Base-by-base conservation (phyloP, 768 basidiomycete species). In the Leccinum rimulosum region DNA sequence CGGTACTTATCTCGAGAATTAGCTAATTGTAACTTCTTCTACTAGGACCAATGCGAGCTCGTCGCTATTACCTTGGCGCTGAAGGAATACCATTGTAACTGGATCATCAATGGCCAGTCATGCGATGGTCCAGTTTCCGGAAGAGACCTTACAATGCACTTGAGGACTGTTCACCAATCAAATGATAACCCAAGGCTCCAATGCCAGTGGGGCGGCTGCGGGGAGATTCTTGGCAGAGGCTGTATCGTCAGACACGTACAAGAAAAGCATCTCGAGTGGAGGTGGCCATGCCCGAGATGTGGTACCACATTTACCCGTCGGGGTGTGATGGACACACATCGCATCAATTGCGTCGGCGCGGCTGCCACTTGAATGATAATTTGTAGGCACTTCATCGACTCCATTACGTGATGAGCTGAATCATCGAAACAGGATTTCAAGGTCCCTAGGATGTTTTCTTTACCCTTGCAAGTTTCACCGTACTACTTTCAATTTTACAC, bases 231-330 rank as follows among this genome's bases (percentile, higher is more conserved):
- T 4, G 64, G 9, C 6, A 66, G 11, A 9, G 64, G 57, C 0
- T 61, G 59, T 6, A 45, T 72, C 19, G 54, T 61, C 5, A 47
- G 72, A 1, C 70, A 72, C 25, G 55, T 73, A 3, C 57, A 68
- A 40, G 70, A 70, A 14, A 61, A 1, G 6, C 72, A 72, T 43
- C 62, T 73, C 6, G 54, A 27, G 15, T 63, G 58, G 36, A 47
- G 45, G 1, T 70, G 72, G 68, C 62, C 70, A 0, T 72, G 70
- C 27, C 59, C 66, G 1, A 61, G 9, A 3, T 72, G 70, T 14
- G 8, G 6, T 3, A 3, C 31, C 1, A 1, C 55, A 1, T 72
- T 68, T 55, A 73, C 60, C 1, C 72, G 70, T 5, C 50, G 61
- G 35, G 59, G 63, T 2, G 60, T 58, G 1, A 56, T 73, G 66